Conservation (phyloP, 2,329 filamentous ascomycete species). For the Hypoxylon sp. region DNA sequence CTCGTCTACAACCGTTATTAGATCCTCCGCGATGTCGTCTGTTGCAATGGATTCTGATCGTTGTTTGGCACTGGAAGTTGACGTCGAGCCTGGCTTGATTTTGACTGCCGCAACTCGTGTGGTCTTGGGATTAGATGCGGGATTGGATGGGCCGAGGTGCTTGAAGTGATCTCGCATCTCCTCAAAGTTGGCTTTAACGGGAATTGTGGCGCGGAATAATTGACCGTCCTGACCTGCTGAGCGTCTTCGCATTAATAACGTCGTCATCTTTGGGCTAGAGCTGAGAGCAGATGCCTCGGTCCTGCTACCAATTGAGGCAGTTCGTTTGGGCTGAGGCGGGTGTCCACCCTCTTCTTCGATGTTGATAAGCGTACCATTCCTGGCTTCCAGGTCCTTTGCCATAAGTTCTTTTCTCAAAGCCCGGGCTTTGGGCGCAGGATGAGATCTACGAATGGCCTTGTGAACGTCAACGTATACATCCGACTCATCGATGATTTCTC, state of each 20-base stretch:
- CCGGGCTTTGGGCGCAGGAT: conserved; percentile 84
- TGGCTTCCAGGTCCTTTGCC: conserved; percentile 51
- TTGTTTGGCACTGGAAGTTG: conserved; percentile 38
- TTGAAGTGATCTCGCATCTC: conserved; percentile 76
- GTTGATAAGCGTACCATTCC: conserved; percentile 59
- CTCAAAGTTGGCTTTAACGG: conserved; percentile 72
- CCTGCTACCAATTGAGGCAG: conserved; percentile 57
- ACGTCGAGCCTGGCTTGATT: conserved; percentile 67
- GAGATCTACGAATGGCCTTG: conserved; percentile 92
- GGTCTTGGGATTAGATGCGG: conserved; percentile 73
- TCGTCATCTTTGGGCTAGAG: conserved; percentile 66
- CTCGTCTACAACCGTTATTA: conserved; percentile 55
- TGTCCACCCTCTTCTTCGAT: conserved; percentile 55
- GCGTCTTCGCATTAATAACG: conserved; percentile 71
- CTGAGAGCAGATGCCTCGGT: conserved; percentile 60
- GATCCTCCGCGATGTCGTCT: conserved; percentile 38
- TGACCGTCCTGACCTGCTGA: conserved; percentile 70
- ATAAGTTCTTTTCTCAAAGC: conserved; percentile 60
- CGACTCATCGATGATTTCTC: conserved; percentile 98
- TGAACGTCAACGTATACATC: conserved; percentile 99
- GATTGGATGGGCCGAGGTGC: conserved; percentile 76
- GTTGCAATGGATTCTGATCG: conserved; percentile 47
- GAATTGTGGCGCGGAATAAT: conserved; percentile 62
- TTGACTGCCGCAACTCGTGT: conserved; percentile 76
- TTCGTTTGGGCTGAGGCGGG: conserved; percentile 49